Evolutionary conservation across 768 basidiomycete species (phyloP).

Genomic region (Hericium erinaceus): DNA sequence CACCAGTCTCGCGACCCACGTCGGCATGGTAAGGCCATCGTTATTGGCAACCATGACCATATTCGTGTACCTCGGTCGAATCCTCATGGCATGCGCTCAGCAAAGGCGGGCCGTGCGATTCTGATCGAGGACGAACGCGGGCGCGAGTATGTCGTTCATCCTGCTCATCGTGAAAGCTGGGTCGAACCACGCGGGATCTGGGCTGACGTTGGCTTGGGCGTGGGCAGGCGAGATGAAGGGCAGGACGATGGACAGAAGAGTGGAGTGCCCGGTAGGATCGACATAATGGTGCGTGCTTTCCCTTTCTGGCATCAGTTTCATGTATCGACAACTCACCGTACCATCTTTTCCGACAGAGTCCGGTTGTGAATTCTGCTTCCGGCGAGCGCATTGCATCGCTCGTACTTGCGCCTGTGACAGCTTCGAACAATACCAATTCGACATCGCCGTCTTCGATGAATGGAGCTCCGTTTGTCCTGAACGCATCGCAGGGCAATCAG

Average conservation of each 20-base stretch:
- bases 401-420: constrained; percentile 20
- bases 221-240: neutral
- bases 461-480: constrained; percentile 18
- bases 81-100: too few relatives aligned
- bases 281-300: constrained; percentile 35
- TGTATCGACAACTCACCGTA: neutral
- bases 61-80: neutral
- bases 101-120: constrained; percentile 1
- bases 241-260: constrained; percentile 5
- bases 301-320: constrained; percentile 4
- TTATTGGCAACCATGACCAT: constrained; percentile 20
- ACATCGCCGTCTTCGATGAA: neutral
- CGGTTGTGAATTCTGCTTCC: constrained; percentile 22
- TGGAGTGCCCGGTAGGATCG: constrained; percentile 33
- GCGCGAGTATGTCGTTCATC: constrained; percentile 6
- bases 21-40: constrained; percentile 12
- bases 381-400: constrained; percentile 32
- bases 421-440: neutral
- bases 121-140: constrained; percentile 13
- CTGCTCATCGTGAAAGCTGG: neutral
- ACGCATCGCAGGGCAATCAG: constrained; percentile 20
- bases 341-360: constrained; percentile 20
- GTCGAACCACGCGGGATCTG: neutral
- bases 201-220: neutral
- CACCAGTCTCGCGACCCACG: constrained; percentile 8